These are phyloP conservation scores for Spiraea crenata DNA, from an alignment of 331 rosid genomes.

Conservation along the genomic window DNA sequence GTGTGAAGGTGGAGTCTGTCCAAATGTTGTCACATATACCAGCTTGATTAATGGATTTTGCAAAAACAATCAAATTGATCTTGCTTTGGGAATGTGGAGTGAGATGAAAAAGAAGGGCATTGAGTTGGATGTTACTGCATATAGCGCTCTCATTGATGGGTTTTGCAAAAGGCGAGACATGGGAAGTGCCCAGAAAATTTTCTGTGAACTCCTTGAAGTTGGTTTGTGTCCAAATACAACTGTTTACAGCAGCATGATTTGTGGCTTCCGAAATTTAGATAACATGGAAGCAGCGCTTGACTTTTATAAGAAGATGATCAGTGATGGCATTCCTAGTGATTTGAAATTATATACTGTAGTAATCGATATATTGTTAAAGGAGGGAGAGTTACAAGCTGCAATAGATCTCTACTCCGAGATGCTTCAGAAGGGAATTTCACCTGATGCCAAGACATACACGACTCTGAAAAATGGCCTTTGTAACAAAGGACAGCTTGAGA, in stretches of 20 bases:
- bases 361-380: conserved; percentile 57
- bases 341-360: conserved; percentile 55
- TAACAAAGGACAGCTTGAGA: conserved; percentile 57
- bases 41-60: conserved; percentile 59
- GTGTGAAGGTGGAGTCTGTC: conserved; percentile 56
- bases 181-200: conserved; percentile 53
- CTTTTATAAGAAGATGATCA: conserved; percentile 56
- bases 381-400: conserved; percentile 50
- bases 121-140: conserved; percentile 54
- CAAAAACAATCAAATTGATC: conserved; percentile 50
- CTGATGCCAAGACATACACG: conserved; percentile 45
- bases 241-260: conserved; percentile 67
- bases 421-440: conserved; percentile 66
- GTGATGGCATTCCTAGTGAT: conserved; percentile 56
- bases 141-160: conserved; percentile 55
- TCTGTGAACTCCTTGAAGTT: conserved; percentile 52
- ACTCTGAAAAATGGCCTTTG: conserved; percentile 62
- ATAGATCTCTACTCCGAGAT: conserved; percentile 69
- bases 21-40: conserved; percentile 58
- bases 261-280: conserved; percentile 55
- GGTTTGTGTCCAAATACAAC: conserved; percentile 68
- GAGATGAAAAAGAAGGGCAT: conserved; percentile 63
- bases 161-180: conserved; percentile 74
- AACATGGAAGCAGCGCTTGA: conserved; percentile 66
- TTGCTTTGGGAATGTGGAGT: conserved; percentile 57